phyloP scores from a whole-genome alignment of 805 yeast species.

The Cyberlindnera saturnus region DNA sequence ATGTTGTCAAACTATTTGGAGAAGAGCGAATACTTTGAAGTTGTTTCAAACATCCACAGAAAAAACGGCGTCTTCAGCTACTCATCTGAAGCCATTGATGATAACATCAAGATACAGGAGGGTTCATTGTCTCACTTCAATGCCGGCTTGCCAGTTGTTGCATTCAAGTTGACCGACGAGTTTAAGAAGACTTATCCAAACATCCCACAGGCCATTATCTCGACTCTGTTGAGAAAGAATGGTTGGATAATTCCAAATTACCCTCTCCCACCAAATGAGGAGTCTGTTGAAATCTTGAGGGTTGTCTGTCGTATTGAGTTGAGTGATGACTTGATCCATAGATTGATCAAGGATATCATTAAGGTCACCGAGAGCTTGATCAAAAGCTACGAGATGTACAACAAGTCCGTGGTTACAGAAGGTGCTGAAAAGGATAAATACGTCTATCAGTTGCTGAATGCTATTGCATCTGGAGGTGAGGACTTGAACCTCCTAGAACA shows the following conservation, averaged over 20 bases:
- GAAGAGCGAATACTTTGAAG: conserved; percentile 58
- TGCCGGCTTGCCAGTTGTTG: conserved; percentile 86
- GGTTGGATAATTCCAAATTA: conserved; percentile 91
- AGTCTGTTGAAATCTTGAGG: conserved; percentile 64
- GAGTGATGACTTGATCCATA: conserved; percentile 53
- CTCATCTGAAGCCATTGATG: conserved; percentile 16
- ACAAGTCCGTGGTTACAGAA: conserved; percentile 6
- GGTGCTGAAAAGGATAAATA: conserved; percentile 25
- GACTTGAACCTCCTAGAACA: conserved; percentile 19
- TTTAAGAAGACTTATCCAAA: conserved; percentile 61
- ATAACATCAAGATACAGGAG: conserved; percentile 25
- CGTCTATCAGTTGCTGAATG: conserved; percentile 41
- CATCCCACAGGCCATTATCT: conserved; percentile 73
- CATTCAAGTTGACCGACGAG: conserved; percentile 64
- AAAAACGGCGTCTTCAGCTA: conserved; percentile 32
- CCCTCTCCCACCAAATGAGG: conserved; percentile 61
- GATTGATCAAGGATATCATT: conserved; percentile 56
- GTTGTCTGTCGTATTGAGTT: conserved; percentile 76
- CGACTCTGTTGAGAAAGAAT: conserved; percentile 65
- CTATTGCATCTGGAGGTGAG: conserved; percentile 53
- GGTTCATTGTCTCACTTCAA: conserved; percentile 42
- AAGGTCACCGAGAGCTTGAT: conserved; percentile 47
- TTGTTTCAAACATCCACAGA: conserved; percentile 74
- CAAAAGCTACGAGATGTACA: conserved; percentile 34
- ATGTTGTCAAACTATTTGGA: conserved; percentile 55